Conservation (phyloP, 352 stramenopile species). For the Phytophthora pisi region DNA sequence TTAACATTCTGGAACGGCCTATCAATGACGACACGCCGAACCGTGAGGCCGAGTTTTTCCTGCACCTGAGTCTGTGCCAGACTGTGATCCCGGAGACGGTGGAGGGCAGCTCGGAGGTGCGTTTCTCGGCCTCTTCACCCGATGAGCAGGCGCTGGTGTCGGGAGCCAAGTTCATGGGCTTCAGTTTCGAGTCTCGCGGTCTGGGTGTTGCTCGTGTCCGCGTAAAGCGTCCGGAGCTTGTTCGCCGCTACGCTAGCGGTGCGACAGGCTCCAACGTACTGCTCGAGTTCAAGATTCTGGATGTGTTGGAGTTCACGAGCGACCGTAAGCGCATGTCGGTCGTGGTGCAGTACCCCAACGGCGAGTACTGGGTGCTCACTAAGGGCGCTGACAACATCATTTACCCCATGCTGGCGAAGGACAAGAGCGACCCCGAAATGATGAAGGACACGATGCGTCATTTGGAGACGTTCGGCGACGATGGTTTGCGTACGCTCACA, state of each 20-base stretch:
- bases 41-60: constrained; percentile 80
- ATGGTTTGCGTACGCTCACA: constrained; percentile 86
- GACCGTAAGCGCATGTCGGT: constrained; percentile 84
- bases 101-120: constrained; percentile 57
- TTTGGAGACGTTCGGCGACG: constrained; percentile 80
- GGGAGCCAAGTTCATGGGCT: constrained; percentile 83
- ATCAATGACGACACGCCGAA: constrained; percentile 32
- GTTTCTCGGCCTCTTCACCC: constrained; percentile 80
- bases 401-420: constrained; percentile 74
- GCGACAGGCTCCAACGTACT: constrained; percentile 48
- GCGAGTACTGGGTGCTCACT: constrained; percentile 70
- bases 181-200: constrained; percentile 71
- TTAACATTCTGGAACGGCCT: constrained; percentile 45
- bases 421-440: constrained; percentile 59
- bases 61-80: constrained; percentile 84
- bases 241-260: constrained; percentile 36
- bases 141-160: constrained; percentile 91
- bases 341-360: constrained; percentile 72
- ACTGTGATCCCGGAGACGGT: constrained; percentile 75
- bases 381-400: constrained; percentile 96
- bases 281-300: constrained; percentile 86
- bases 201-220: constrained; percentile 66
- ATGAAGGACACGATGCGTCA: constrained; percentile 67
- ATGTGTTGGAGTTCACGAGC: constrained; percentile 97
- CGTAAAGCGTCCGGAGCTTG: constrained; percentile 43